Evolutionary conservation across 768 basidiomycete genomes (phyloP).

Genomic region (Rhizopogon rudus): DNA sequence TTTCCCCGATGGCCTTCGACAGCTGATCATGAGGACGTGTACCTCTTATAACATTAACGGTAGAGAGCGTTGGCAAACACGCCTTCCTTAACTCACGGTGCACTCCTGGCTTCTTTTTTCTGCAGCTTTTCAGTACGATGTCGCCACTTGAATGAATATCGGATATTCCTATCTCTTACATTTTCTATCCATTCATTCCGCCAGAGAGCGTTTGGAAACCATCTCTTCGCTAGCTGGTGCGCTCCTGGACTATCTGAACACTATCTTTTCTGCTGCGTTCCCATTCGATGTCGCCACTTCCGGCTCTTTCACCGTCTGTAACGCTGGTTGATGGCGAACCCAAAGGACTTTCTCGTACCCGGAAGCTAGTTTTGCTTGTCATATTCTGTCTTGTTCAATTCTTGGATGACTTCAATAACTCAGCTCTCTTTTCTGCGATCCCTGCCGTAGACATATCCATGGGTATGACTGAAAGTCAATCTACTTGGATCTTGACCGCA

Average conservation of each 20-base stretch:
- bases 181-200: background rate
- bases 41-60: background rate
- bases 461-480: constrained; percentile 17
- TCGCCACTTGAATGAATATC: too few relatives aligned
- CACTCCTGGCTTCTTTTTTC: too few relatives aligned
- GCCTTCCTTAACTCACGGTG: too few relatives aligned
- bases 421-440: constrained; percentile 35
- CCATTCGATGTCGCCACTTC: constrained; percentile 9
- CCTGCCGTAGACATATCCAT: constrained; percentile 25
- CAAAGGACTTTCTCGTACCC: constrained; percentile 15
- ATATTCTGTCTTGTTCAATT: constrained; percentile 39
- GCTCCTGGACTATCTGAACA: background rate
- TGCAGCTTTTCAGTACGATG: too few relatives aligned
- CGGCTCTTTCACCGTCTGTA: background rate
- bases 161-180: too few relatives aligned
- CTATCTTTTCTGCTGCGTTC: background rate
- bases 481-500: constrained; percentile 38
- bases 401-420: constrained; percentile 40
- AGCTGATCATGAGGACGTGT: background rate
- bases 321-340: constrained; percentile 1
- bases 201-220: background rate
- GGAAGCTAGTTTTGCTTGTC: constrained; percentile 26
- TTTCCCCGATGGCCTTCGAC: background rate
- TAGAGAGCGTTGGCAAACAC: too few relatives aligned
- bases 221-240: background rate